Evolutionary conservation across 768 basidiomycete genomes (phyloP).

Genomic region (Pisolithus orientalis): DNA sequence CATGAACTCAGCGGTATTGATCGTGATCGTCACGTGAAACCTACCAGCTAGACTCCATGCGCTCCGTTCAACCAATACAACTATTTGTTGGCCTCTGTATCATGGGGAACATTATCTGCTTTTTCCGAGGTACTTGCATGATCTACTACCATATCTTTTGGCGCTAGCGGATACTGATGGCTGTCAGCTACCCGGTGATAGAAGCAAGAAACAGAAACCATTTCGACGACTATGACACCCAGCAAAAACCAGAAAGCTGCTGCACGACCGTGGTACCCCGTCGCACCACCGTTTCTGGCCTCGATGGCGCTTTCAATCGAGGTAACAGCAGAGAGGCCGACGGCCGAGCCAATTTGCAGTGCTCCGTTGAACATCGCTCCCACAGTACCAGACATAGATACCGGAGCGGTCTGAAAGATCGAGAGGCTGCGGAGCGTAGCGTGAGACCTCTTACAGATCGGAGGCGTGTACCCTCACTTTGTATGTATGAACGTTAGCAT

Average conservation of each 20-base stretch:
- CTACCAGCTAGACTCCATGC: too few relatives aligned
- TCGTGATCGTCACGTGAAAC: too few relatives aligned
- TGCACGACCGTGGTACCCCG: slow-evolving; percentile 34
- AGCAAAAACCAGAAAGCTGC: slow-evolving; percentile 42
- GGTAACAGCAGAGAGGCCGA: slow-evolving; percentile 42
- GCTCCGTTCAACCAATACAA: too few relatives aligned
- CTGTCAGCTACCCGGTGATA: slow-evolving; percentile 12
- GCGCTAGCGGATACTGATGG: not conserved
- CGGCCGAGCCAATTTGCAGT: slow-evolving; percentile 46
- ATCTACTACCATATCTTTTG: too few relatives aligned
- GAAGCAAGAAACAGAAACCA: slow-evolving; percentile 29
- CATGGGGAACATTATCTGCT: too few relatives aligned
- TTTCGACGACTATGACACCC: slow-evolving; percentile 29
- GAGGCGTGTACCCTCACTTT: slow-evolving; percentile 31
- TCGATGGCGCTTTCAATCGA: slow-evolving; percentile 45
- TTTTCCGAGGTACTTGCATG: too few relatives aligned
- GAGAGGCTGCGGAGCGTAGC: slow-evolving; percentile 33
- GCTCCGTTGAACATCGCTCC: slow-evolving; percentile 52
- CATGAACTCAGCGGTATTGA: too few relatives aligned
- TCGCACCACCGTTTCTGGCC: slow-evolving; percentile 23
- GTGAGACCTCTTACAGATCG: not conserved
- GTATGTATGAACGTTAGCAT: slow-evolving; percentile 42
- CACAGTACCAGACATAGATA: slow-evolving; percentile 45
- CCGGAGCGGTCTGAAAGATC: slow-evolving; percentile 42
- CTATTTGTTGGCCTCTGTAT: too few relatives aligned